A percentile compares a stretch with the other conserved stretches of the same genome.
Conservation (phyloP, 768 basidiomycete species). For the Macrocybe gigantea region DNA sequence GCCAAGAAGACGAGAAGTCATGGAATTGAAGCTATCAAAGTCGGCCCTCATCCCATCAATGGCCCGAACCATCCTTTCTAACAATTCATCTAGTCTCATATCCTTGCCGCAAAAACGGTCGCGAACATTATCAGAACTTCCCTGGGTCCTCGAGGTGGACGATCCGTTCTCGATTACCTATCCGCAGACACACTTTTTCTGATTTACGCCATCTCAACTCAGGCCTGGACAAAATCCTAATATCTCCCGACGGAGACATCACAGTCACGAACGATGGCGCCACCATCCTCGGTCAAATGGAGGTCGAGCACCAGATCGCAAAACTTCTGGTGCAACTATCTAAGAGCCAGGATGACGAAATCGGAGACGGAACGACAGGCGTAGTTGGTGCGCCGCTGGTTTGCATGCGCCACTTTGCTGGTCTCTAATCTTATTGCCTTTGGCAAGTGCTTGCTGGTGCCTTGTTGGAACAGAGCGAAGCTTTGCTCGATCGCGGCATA, state of each 20-base stretch:
- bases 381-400: slow-evolving; percentile 74
- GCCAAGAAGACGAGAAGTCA: slow-evolving; percentile 87
- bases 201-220: slow-evolving; percentile 3
- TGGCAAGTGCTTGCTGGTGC: slow-evolving; percentile 87
- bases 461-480: slow-evolving; percentile 88
- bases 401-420: slow-evolving; percentile 12
- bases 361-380: slow-evolving; percentile 98
- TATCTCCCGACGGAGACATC: slow-evolving; percentile 96
- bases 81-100: slow-evolving; percentile 63
- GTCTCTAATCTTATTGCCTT: slow-evolving; percentile 1
- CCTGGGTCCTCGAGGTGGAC: slow-evolving; percentile 82
- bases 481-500: slow-evolving; percentile 96
- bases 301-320: slow-evolving; percentile 98
- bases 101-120: slow-evolving; percentile 90
- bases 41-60: slow-evolving; percentile 17
- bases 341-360: slow-evolving; percentile 98
- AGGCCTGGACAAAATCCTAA: slow-evolving; percentile 95
- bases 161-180: background rate
- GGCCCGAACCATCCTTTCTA: slow-evolving; percentile 5
- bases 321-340: slow-evolving; percentile 95
- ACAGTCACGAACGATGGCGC: slow-evolving; percentile 99
- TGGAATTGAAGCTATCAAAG: slow-evolving; percentile 95
- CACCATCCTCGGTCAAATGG: slow-evolving; percentile 97
- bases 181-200: slow-evolving; percentile 4
- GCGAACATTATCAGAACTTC: slow-evolving; percentile 94